A percentile compares a stretch with the other conserved stretches of the same genome.
phyloP scores from a whole-genome alignment of 164 flowering plant genomes.

The Magnolia sinica region DNA sequence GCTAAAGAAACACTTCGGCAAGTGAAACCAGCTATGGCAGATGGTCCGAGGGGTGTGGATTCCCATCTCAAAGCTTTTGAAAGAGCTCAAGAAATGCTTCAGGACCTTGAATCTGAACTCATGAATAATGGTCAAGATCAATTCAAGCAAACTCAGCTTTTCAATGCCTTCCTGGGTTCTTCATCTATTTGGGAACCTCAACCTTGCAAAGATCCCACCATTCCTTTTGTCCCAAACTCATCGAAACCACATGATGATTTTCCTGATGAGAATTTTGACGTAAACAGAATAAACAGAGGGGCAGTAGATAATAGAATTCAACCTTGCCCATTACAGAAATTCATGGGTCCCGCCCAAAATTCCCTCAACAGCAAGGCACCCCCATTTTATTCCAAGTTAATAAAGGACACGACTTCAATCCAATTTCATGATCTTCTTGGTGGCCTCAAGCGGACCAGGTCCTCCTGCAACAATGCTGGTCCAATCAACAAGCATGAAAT shows the following conservation, averaged over 20 bases:
- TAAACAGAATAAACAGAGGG: slow-evolving; percentile 19
- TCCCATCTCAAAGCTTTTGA: slow-evolving; percentile 98
- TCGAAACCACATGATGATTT: slow-evolving; percentile 33
- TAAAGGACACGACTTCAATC: slow-evolving; percentile 18
- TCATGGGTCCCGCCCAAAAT: slow-evolving; percentile 24
- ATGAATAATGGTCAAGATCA: slow-evolving; percentile 61
- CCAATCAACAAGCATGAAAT: slow-evolving; percentile 4
- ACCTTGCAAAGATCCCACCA: slow-evolving; percentile 65
- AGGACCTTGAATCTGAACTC: slow-evolving; percentile 76
- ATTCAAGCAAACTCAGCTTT: slow-evolving; percentile 67
- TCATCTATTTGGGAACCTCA: slow-evolving; percentile 97
- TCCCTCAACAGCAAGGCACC: slow-evolving; percentile 62
- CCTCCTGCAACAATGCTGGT: slow-evolving; percentile 45
- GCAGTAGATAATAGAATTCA: slow-evolving; percentile 12
- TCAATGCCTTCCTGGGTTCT: slow-evolving; percentile 74
- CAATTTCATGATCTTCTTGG: slow-evolving; percentile 36
- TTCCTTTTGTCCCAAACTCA: slow-evolving; percentile 10
- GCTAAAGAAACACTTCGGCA: slow-evolving; percentile 77
- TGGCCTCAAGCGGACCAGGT: slow-evolving; percentile 71
- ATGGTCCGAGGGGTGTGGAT: slow-evolving; percentile 89
- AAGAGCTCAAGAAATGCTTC: slow-evolving; percentile 96
- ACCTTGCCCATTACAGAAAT: not conserved
- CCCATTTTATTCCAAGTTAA: slow-evolving; percentile 58
- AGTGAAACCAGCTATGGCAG: slow-evolving; percentile 72
- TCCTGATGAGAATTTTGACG: slow-evolving; percentile 55